phyloP scores from a whole-genome alignment of 192 early-diverging fungal genomes.

The Podila minutissima region DNA sequence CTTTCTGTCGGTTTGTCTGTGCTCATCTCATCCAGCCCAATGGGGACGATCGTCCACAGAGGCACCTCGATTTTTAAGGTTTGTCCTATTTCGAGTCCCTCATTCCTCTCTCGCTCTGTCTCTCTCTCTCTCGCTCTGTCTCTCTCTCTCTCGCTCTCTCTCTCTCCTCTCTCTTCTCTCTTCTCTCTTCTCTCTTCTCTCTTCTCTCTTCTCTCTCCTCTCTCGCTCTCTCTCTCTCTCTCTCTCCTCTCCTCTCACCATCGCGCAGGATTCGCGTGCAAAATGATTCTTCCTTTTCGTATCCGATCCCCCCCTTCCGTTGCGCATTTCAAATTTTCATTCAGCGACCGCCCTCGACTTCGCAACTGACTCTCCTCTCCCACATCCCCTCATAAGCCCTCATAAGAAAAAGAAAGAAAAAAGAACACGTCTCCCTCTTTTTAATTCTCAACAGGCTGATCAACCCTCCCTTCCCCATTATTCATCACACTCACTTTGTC shows the following conservation, averaged over 20 bases:
- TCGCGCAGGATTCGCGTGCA: neutral
- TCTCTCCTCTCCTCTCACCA: neutral
- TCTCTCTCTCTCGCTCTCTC: neutral
- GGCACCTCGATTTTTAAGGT: neutral
- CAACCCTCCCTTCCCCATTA: too few relatives aligned
- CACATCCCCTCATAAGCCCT: neutral
- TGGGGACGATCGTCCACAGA: too few relatives aligned
- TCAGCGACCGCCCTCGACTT: too few relatives aligned
- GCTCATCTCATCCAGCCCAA: too few relatives aligned
- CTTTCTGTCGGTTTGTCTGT: neutral
- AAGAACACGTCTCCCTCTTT: too few relatives aligned
- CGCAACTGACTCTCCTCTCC: neutral
- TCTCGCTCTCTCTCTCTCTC: neutral
- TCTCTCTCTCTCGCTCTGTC: neutral
- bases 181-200: neutral
- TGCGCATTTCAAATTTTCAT: too few relatives aligned
- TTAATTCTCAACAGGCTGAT: too few relatives aligned
- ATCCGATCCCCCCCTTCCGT: conserved; percentile 36
- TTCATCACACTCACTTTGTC: conserved; percentile 7
- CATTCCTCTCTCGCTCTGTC: neutral
- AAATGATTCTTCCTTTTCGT: neutral
- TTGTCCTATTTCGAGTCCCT: neutral
- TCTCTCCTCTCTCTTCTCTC: neutral
- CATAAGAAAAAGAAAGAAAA: neutral
- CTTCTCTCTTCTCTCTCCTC: neutral